Base-by-base conservation (phyloP, 1,139 yeast species). In the Nakaseomyces delphensis region DNA sequence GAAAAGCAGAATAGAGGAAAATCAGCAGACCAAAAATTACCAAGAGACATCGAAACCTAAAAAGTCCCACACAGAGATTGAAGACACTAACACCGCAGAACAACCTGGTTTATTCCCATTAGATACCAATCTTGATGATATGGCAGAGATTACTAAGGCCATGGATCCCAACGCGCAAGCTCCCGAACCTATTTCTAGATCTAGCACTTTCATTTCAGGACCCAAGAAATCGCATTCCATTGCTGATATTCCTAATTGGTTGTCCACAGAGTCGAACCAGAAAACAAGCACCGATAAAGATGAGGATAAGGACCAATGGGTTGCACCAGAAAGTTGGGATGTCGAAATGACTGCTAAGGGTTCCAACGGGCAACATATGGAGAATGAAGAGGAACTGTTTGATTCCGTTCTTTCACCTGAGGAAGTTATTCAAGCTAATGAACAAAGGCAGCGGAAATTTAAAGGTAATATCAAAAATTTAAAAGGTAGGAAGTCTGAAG, bases 301-400 rank as follows among this genome's bases (percentile, higher is more conserved):
- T 16, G 24, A 28, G 14, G 39, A 33, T 24, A 27, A 15, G n/a
- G 36, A 50, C 35, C 57, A 48, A 42, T 67, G 91, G 91, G 69
- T 69, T 29, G 83, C 91, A 1, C 91, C 91, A 0, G 89, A 82
- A 55, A 76, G 83, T 56, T 82, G 91, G 91, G 89, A 80, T 50
- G 85, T 81, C 7, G 78, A 76, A 49, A 64, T 65, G 3, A 70
- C 56, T 11, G 38, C 43, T 9, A 48, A 46, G 23, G 45, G 40
- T 28, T 43, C 43, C 38, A 49, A 40, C 23, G 23, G 35, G 8
- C 43, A 48, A 25, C 18, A 20, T 10, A 9, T 27, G 19, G 44
- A 38, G 25, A 35, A 39, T 14, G 40, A 38, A 13, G 40, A 23
- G 15, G 40, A 27, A 3, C 18, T 27, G 16, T 38, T 38, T 18